These are phyloP conservation scores for Cryptosporidium bovis DNA, from an alignment of 169 alveolate genomes.

Conservation along the genomic window DNA sequence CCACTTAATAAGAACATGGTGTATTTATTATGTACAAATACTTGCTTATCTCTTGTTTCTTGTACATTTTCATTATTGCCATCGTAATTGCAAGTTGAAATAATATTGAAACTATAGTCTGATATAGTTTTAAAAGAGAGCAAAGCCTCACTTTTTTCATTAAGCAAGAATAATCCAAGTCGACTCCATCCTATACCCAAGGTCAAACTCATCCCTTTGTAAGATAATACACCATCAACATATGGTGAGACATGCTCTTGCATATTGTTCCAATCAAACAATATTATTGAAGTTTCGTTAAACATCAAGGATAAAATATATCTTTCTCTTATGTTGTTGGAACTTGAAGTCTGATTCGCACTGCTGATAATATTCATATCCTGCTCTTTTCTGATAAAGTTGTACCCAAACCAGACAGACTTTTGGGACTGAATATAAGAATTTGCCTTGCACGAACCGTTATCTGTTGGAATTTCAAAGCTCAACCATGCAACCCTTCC, in stretches of 20 bases:
- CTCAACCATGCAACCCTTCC: slow-evolving; percentile 41
- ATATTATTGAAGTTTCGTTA: slow-evolving; percentile 17
- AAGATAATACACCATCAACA: slow-evolving; percentile 6
- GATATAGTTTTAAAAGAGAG: slow-evolving; percentile 9
- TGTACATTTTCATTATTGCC: too few species aligned
- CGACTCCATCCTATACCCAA: slow-evolving; percentile 62
- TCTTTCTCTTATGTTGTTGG: background rate
- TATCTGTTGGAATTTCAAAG: slow-evolving; percentile 6
- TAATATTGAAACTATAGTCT: slow-evolving; percentile 16
- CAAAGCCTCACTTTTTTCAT: slow-evolving; percentile 16
- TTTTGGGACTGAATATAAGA: background rate
- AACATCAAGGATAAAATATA: slow-evolving; percentile 31
- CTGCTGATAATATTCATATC: too few species aligned
- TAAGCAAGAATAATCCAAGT: slow-evolving; percentile 26
- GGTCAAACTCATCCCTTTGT: background rate
- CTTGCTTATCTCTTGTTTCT: too few species aligned
- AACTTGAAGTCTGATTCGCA: too few species aligned
- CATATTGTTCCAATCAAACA: background rate
- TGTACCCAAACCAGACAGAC: slow-evolving; percentile 41
- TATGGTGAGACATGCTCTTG: slow-evolving; percentile 24
- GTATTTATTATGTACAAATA: too few species aligned
- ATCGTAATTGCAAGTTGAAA: slow-evolving; percentile 2
- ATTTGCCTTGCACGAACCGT: background rate
- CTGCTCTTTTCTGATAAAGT: too few species aligned
- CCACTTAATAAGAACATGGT: background rate